phyloP scores from a whole-genome alignment of 2,329 filamentous ascomycete species.

The Proliferodiscus dingleyae region DNA sequence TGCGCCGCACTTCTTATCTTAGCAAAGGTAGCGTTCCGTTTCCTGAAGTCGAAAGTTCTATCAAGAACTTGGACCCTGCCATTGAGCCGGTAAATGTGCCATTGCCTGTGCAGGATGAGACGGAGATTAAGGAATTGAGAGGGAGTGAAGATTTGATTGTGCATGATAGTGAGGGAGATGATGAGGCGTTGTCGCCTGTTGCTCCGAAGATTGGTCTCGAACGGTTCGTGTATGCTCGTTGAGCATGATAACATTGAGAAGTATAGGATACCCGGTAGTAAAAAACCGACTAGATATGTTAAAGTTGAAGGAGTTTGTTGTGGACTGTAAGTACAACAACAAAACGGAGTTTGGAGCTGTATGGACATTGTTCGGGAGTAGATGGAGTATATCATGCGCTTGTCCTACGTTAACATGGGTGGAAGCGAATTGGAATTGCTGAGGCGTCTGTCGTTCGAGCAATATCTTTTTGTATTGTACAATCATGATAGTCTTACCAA shows the following conservation, averaged over 20 bases:
- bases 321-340: background rate
- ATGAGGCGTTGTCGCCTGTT: slow-evolving; percentile 22
- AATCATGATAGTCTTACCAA: no score
- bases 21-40: slow-evolving; percentile 22
- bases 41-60: slow-evolving; percentile 19
- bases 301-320: background rate
- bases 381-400: background rate
- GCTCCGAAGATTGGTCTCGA: slow-evolving; percentile 11
- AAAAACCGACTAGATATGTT: no score
- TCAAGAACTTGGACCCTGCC: background rate
- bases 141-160: slow-evolving; percentile 50
- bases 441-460: no score
- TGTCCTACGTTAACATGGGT: no score
- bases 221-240: slow-evolving; percentile 16
- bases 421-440: no score
- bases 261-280: no score
- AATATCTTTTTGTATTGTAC: no score
- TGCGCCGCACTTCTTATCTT: slow-evolving; percentile 12
- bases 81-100: slow-evolving; percentile 34
- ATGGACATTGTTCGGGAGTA: no score
- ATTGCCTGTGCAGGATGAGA: slow-evolving; percentile 27
- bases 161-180: slow-evolving; percentile 42
- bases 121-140: slow-evolving; percentile 19
- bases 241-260: no score
- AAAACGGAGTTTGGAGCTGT: background rate